These are phyloP conservation scores for Rubus idaeus DNA, from an alignment of 306 rosid species.

Conservation along the genomic window DNA sequence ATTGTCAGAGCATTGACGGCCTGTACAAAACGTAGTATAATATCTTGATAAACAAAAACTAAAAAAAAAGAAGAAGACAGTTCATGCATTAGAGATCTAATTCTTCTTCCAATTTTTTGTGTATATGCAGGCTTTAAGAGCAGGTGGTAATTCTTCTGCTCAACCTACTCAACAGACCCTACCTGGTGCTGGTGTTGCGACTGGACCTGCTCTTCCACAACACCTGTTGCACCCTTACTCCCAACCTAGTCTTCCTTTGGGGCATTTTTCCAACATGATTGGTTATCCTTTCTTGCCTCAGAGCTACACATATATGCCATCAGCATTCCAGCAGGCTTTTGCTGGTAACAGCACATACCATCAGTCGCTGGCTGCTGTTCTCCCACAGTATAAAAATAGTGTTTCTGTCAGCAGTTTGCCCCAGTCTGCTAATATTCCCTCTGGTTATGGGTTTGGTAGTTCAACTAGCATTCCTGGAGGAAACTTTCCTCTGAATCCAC, in stretches of 20 bases:
- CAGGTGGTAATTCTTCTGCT: conserved; percentile 60
- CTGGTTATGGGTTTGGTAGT: conserved; percentile 92
- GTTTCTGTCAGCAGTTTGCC: conserved; percentile 95
- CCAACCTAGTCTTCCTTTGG: conserved; percentile 87
- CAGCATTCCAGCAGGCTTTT: conserved; percentile 93
- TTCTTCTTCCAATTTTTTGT: conserved; percentile 13
- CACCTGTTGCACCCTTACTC: conserved; percentile 97
- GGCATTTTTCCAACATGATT: conserved; percentile 91
- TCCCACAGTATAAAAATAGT: conserved; percentile 92
- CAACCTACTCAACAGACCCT: conserved; percentile 68
- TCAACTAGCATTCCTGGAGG: conserved; percentile 93
- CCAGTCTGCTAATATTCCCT: conserved; percentile 80
- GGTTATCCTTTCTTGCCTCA: conserved; percentile 97
- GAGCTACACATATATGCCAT: conserved; percentile 96
- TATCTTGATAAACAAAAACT: background rate
- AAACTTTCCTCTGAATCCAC: conserved; percentile 74
- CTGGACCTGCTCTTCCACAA: conserved; percentile 93
- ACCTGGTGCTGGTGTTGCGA: conserved; percentile 67
- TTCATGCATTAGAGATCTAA: conserved; percentile 6
- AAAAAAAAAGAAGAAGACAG: background rate
- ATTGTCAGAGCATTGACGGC: background rate
- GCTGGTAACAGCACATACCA: conserved; percentile 93
- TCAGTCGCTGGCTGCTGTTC: conserved; percentile 91
- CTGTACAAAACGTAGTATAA: background rate
- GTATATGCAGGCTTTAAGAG: conserved; percentile 67